A percentile compares a stretch with the other conserved stretches of the same genome.
Conservation (phyloP, 257 asterid species). For the Eucommia ulmoides region DNA sequence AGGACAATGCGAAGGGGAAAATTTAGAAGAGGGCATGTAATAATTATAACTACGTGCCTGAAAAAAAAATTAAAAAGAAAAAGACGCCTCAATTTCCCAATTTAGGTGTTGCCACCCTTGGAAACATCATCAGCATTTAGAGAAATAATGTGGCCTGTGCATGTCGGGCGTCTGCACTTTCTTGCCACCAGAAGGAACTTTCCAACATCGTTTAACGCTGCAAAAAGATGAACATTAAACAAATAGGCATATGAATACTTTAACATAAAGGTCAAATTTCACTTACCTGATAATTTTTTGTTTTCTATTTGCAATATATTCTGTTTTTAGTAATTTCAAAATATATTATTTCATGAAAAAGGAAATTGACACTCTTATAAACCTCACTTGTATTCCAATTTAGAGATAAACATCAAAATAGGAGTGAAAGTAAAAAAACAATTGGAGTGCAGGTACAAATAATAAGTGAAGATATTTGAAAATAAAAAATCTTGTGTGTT, state of each 20-base stretch:
- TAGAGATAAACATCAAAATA: too few species aligned
- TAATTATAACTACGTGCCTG: slow-evolving; percentile 2
- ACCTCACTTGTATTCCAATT: too few species aligned
- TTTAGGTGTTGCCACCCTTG: slow-evolving; percentile 46
- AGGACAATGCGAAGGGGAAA: slow-evolving; percentile 4
- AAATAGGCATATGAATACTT: slow-evolving; percentile 4
- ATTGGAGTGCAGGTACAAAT: too few species aligned
- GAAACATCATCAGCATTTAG: slow-evolving; percentile 48
- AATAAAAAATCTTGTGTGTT: too few species aligned
- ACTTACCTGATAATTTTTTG: too few species aligned
- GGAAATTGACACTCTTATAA: too few species aligned
- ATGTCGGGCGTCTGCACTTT: slow-evolving; percentile 65
- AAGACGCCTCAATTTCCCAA: slow-evolving; percentile 76
- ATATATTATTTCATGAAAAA: too few species aligned
- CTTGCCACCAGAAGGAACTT: slow-evolving; percentile 93
- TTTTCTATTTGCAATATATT: too few species aligned
- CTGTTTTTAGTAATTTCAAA: too few species aligned
- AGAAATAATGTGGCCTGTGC: slow-evolving; percentile 71
- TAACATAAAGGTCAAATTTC: too few species aligned
- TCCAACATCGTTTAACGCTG: slow-evolving; percentile 89
- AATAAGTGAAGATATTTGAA: too few species aligned
- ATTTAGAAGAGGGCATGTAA: background rate
- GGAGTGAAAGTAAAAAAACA: too few species aligned
- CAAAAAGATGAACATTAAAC: slow-evolving; percentile 14
- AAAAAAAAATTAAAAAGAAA: slow-evolving; percentile 1